phyloP scores from a whole-genome alignment of 2,329 filamentous ascomycete species.

The Cladosporium sp. region DNA sequence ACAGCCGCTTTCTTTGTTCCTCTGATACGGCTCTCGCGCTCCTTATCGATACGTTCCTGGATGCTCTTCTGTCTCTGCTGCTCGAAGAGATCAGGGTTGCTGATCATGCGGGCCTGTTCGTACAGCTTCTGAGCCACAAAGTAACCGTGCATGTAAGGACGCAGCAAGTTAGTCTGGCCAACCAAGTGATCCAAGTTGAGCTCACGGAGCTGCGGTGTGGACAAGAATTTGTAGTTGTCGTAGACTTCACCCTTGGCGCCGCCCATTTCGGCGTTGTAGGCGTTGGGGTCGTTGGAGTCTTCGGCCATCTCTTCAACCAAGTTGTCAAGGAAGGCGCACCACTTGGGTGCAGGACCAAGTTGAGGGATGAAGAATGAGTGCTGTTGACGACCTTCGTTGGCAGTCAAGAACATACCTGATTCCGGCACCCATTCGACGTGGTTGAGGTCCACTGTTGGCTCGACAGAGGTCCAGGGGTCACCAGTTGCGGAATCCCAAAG shows the following conservation, averaged over 20 bases:
- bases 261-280: constrained; percentile 40
- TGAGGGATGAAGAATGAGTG: constrained; percentile 94
- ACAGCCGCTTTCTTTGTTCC: constrained; percentile 83
- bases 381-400: constrained; percentile 93
- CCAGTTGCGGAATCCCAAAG: constrained; percentile 84
- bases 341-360: constrained; percentile 84
- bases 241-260: constrained; percentile 65
- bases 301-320: constrained; percentile 99
- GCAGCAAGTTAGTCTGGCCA: constrained; percentile 80
- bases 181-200: constrained; percentile 85
- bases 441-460: constrained; percentile 91
- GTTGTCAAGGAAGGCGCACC: constrained; percentile 96
- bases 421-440: constrained; percentile 89
- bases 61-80: constrained; percentile 87
- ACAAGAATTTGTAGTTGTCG: constrained; percentile 99
- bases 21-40: constrained; percentile 88
- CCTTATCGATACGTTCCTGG: constrained; percentile 93
- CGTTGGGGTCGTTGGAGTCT: constrained; percentile 59
- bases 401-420: constrained; percentile 90
- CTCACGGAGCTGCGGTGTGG: constrained; percentile 74
- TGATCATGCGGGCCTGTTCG: constrained; percentile 87
- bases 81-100: constrained; percentile 90
- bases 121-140: constrained; percentile 95
- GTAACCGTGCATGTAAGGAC: constrained; percentile 98
- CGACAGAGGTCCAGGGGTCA: constrained; percentile 89